Conservation (phyloP, 805 yeast genomes). For the Wickerhamiella nectarea region DNA sequence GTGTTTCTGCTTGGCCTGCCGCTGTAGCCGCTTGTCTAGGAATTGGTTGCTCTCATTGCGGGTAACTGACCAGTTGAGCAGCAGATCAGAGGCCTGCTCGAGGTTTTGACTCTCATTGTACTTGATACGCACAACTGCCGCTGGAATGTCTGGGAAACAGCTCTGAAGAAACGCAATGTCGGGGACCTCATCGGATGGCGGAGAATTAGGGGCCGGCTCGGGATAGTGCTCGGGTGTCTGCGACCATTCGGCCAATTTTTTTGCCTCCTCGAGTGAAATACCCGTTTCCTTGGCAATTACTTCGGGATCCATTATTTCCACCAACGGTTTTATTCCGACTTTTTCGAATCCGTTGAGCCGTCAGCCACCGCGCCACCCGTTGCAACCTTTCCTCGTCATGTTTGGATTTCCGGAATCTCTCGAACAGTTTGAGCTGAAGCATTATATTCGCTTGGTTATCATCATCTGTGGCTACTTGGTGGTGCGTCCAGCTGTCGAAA, state of each 20-base stretch:
- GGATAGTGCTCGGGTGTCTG: not conserved
- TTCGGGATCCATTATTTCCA: not conserved
- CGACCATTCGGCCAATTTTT: not conserved
- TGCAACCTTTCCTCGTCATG: constrained; percentile 10
- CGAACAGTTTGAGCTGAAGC: constrained; percentile 20
- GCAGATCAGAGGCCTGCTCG: constrained; percentile 12
- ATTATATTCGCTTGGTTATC: constrained; percentile 23
- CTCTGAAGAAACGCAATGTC: constrained; percentile 7
- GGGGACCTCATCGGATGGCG: not conserved
- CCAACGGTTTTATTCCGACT: no score
- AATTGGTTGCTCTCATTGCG: constrained; percentile 7
- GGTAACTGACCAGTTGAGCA: constrained; percentile 9
- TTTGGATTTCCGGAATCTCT: constrained; percentile 25
- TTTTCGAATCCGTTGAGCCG: not conserved
- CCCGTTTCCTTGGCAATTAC: constrained; percentile 5
- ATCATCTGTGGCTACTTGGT: constrained; percentile 22
- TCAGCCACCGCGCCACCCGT: not conserved
- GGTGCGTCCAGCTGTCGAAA: constrained; percentile 23
- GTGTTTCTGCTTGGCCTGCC: not conserved
- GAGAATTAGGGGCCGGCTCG: not conserved
- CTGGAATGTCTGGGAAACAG: constrained; percentile 11
- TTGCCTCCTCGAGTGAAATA: constrained; percentile 5
- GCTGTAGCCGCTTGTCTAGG: constrained; percentile 4
- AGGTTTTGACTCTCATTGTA: constrained; percentile 5
- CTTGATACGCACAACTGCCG: not conserved